Base-by-base conservation (phyloP, 2,329 filamentous ascomycete species). In the Botryotinia narcissicola region DNA sequence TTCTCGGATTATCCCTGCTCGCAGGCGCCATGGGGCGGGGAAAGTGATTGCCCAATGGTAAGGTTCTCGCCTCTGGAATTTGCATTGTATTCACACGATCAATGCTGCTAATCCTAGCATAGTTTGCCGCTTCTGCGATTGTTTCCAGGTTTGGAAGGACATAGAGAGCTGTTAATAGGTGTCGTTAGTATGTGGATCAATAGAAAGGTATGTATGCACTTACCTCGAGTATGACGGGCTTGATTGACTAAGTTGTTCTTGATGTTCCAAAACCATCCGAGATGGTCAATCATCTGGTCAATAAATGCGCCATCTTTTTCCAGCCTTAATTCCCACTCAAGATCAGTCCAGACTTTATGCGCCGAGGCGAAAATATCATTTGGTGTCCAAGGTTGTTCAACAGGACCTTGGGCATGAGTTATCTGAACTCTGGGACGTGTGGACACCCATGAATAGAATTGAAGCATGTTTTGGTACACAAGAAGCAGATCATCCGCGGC, bases 211-310 rank as follows among this genome's bases (percentile, higher is more conserved):
- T 3, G 16, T 14, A 10, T 40, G 29, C 10, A 42, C 35, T 14
- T 69, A 69, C 66, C 66, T 2, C 40, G 25, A 0, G 14, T 18
- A 32, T 16, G n/a, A 16, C 35, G 35, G 40, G 40, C 22, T 44
- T 57, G 40, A 14, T 57, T 42, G 4, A 42, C 20, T 16, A 69
- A 18, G 25, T 69, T 69, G 3, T n/a, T 29, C 29, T 42, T 69
- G 5, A 69, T 32, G 29, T 69, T 59, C 66, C 66, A 69, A 59
- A 69, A 40, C 66, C 48, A 69, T 7, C 66, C 48, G 9, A 69
- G 48, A 44, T 69, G 48, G 0, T 69, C 48, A 42, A 69, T 25
- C 48, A 69, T 44, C n/a, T 69, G 37, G 2, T 69, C 66, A 14
- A 69, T 25, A 8, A 57, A 69, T 4, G 66, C 48, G 18, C 35